These are phyloP conservation scores for Alternaria solani DNA, from an alignment of 2,329 filamentous ascomycete species.

Conservation along the genomic window DNA sequence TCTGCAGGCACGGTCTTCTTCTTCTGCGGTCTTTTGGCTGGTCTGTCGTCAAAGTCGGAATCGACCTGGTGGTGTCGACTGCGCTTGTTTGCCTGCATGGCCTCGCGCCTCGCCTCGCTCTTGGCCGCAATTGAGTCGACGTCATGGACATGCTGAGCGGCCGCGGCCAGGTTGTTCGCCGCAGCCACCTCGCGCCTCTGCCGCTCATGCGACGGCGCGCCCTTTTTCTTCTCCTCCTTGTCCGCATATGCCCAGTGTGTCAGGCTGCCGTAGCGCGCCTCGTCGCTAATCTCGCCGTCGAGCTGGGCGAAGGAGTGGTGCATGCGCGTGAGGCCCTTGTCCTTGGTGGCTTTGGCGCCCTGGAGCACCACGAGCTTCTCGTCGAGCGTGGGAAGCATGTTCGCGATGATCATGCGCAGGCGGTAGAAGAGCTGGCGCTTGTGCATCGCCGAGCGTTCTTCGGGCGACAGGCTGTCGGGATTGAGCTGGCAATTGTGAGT, in stretches of 20 bases:
- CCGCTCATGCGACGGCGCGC: conserved; percentile 71
- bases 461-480: conserved; percentile 39
- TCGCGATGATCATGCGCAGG: conserved; percentile 78
- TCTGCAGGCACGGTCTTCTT: conserved; percentile 67
- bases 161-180: conserved; percentile 72
- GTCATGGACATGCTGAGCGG: conserved; percentile 77
- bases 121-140: conserved; percentile 81
- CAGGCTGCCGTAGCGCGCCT: conserved; percentile 89
- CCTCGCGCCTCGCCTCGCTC: conserved; percentile 85
- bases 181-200: conserved; percentile 80
- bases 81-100: conserved; percentile 77
- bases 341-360: conserved; percentile 87
- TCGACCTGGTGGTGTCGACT: conserved; percentile 73
- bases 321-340: conserved; percentile 83
- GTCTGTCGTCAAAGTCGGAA: conserved; percentile 78
- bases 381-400: conserved; percentile 89
- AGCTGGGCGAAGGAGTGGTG: conserved; percentile 88
- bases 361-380: conserved; percentile 98
- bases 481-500: conserved; percentile 37
- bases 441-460: conserved; percentile 63
- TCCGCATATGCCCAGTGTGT: conserved; percentile 96
- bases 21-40: conserved; percentile 68
- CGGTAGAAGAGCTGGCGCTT: conserved; percentile 79
- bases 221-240: conserved; percentile 68
- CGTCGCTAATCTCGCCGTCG: conserved; percentile 88